Evolutionary conservation across 768 basidiomycete genomes (phyloP).

Genomic region (Auriscalpium microsporum): DNA sequence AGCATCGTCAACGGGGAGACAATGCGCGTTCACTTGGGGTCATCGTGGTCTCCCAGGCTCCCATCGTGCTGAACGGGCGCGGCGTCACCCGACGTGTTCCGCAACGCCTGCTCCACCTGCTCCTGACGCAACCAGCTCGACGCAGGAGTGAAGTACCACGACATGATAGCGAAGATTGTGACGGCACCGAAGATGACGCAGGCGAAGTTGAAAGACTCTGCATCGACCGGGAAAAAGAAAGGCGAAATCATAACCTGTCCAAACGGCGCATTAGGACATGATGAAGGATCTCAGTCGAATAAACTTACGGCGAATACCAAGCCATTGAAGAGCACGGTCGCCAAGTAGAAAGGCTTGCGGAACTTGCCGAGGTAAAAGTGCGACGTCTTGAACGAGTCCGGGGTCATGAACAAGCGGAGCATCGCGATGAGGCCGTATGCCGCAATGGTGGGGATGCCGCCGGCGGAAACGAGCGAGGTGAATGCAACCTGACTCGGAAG

Average conservation of each 20-base stretch:
- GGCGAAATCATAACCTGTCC: slow-evolving; percentile 73
- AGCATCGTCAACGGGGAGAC: too few relatives aligned
- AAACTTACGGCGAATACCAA: slow-evolving; percentile 61
- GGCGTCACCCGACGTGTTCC: slow-evolving; percentile 8
- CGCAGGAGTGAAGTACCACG: slow-evolving; percentile 74
- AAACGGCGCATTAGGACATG: slow-evolving; percentile 8
- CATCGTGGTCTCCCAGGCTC: too few relatives aligned
- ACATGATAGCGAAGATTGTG: slow-evolving; percentile 66
- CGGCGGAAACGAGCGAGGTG: slow-evolving; percentile 82
- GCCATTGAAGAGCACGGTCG: slow-evolving; percentile 62
- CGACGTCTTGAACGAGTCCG: slow-evolving; percentile 61
- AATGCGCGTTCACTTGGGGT: too few relatives aligned
- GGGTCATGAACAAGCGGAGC: slow-evolving; percentile 72
- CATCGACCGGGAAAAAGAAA: slow-evolving; percentile 76
- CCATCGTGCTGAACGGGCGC: neutral
- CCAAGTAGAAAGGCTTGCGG: slow-evolving; percentile 59
- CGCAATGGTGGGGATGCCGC: slow-evolving; percentile 79
- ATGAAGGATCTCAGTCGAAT: neutral
- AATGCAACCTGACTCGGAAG: slow-evolving; percentile 88
- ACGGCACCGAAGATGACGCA: slow-evolving; percentile 74
- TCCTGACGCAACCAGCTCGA: slow-evolving; percentile 73
- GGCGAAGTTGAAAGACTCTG: slow-evolving; percentile 77
- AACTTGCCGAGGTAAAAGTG: slow-evolving; percentile 65
- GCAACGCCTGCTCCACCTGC: slow-evolving; percentile 45
- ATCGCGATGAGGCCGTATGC: slow-evolving; percentile 79